Conservation (phyloP, 495 filamentous ascomycete species). For the Penicillium argentinense region DNA sequence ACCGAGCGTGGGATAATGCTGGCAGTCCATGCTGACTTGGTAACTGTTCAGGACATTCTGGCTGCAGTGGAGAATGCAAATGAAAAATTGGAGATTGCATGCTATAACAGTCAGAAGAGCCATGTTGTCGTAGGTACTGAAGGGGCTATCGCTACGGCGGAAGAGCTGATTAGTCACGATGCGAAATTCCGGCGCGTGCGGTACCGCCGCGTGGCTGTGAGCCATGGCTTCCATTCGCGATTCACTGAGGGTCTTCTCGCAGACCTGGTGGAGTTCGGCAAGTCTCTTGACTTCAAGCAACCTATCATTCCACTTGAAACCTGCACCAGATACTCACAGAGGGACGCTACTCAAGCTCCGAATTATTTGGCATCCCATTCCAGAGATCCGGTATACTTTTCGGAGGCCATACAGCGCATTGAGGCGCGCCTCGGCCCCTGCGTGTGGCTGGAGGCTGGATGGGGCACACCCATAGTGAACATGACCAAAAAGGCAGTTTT, state of each 20-base stretch:
- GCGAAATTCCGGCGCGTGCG: background rate
- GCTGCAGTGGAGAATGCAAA: background rate
- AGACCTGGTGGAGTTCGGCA: constrained; percentile 25
- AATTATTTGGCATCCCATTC: constrained; percentile 46
- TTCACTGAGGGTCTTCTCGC: no score
- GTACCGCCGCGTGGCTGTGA: no score
- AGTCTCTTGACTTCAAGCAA: constrained; percentile 28
- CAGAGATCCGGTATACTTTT: constrained; percentile 52
- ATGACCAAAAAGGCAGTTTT: constrained; percentile 41
- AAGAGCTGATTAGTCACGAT: background rate
- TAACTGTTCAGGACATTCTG: background rate
- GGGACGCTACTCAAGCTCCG: constrained; percentile 36
- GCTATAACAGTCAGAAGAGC: constrained; percentile 49
- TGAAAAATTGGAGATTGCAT: constrained; percentile 36
- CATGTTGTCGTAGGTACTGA: constrained; percentile 46
- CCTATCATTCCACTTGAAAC: constrained; percentile 33
- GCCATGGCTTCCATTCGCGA: no score
- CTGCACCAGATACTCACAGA: no score
- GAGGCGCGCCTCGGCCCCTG: constrained; percentile 27
- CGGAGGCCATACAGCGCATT: constrained; percentile 46
- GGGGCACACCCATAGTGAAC: constrained; percentile 43
- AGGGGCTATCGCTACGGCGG: constrained; percentile 29
- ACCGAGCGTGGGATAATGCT: constrained; percentile 52
- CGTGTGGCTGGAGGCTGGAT: constrained; percentile 54
- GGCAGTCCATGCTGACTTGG: constrained; percentile 38